Conservation (phyloP, 1,284 basidiomycete species). For the Marasmius tenuissimus region DNA sequence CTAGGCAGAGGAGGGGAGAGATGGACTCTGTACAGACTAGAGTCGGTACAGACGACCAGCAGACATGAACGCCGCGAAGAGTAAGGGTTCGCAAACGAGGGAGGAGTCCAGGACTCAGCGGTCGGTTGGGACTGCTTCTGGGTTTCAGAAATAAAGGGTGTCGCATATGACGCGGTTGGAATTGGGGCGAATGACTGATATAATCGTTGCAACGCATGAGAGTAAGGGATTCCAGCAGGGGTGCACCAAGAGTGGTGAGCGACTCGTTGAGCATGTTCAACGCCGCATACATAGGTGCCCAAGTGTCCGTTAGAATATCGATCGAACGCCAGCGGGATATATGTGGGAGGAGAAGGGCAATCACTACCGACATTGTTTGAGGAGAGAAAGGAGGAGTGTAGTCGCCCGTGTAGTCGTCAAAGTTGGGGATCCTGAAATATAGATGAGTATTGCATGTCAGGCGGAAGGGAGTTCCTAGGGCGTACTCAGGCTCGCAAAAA, state of each 20-base stretch:
- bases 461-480: conserved; percentile 13
- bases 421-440: conserved; percentile 19
- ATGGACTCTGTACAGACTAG: conserved; percentile 14
- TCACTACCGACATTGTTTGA: conserved; percentile 39
- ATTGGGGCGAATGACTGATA: conserved; percentile 41
- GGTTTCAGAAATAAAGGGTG: conserved; percentile 31
- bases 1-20: conserved; percentile 33
- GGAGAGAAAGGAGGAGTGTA: conserved; percentile 40
- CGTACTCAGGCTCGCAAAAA: conserved; percentile 48
- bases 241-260: conserved; percentile 34
- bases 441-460: conserved; percentile 13
- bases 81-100: conserved; percentile 41
- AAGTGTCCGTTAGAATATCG: conserved; percentile 51
- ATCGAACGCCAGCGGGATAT: conserved; percentile 50
- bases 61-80: conserved; percentile 50
- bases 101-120: conserved; percentile 18
- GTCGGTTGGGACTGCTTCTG: conserved; percentile 17
- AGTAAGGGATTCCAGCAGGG: conserved; percentile 46
- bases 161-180: conserved; percentile 39
- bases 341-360: conserved; percentile 46
- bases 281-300: conserved; percentile 49
- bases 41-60: conserved; percentile 41
- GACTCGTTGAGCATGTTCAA: conserved; percentile 39
- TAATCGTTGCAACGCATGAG: conserved; percentile 60
- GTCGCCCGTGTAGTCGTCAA: conserved; percentile 18